Evolutionary conservation across 225 moss, liverwort and hornwort genomes (phyloP).

Genomic region (Pseudoscleropodium purum): DNA sequence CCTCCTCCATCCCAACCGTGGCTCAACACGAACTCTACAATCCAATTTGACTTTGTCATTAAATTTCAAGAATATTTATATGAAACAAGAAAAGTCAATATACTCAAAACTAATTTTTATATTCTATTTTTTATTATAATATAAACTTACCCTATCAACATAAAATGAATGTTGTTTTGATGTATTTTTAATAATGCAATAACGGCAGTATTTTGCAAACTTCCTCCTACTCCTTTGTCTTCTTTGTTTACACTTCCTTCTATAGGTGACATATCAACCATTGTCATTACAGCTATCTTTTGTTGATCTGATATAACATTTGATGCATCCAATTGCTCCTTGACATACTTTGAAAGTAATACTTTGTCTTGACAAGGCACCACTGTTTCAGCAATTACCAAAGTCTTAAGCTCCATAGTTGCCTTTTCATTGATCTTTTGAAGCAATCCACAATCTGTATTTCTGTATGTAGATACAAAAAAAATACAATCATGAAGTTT

Average conservation of each 20-base stretch:
- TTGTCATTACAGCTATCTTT: conserved; percentile 45
- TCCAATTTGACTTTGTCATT: neutral
- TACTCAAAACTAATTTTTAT: neutral
- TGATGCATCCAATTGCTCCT: conserved; percentile 57
- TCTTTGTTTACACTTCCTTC: conserved; percentile 63
- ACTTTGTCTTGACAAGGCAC: conserved; percentile 48
- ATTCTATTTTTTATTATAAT: neutral
- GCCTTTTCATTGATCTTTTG: conserved; percentile 53
- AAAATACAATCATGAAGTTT: too few relatives aligned
- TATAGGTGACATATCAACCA: conserved; percentile 65
- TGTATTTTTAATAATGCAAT: conserved; percentile 60
- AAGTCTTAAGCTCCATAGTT: conserved; percentile 64
- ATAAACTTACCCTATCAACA: conserved; percentile 52
- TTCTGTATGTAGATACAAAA: conserved; percentile 11
- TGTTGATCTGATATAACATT: conserved; percentile 44
- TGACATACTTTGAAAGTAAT: conserved; percentile 45
- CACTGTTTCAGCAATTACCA: conserved; percentile 73
- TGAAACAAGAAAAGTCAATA: neutral
- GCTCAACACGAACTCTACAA: conserved; percentile 49
- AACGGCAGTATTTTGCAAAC: conserved; percentile 48
- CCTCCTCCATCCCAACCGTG: conserved; percentile 64
- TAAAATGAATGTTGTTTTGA: conserved; percentile 57
- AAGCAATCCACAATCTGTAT: conserved; percentile 51
- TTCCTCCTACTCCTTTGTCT: conserved; percentile 59
- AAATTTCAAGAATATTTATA: neutral